These are phyloP conservation scores for Daldinia vernicosa DNA, from an alignment of 495 filamentous ascomycete genomes.

Conservation along the genomic window DNA sequence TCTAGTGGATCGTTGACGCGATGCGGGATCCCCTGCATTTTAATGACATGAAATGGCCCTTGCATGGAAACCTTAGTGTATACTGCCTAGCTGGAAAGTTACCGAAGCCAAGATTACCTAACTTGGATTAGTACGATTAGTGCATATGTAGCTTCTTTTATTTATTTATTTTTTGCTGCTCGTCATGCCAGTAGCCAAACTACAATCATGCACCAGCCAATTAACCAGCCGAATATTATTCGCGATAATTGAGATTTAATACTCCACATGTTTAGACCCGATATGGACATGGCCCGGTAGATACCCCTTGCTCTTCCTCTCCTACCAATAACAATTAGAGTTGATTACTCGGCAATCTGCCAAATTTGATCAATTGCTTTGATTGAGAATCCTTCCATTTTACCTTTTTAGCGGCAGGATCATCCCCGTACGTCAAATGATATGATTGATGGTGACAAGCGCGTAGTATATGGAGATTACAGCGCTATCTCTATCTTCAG, in stretches of 20 bases:
- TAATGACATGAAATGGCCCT: conserved; percentile 30
- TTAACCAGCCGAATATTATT: conserved; percentile 27
- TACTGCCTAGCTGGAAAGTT: conserved; percentile 18
- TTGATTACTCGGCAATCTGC: conserved; percentile 40
- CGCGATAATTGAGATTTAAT: conserved; percentile 16
- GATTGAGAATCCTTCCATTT: conserved; percentile 33
- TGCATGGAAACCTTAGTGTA: conserved; percentile 36
- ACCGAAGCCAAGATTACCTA: conserved; percentile 19
- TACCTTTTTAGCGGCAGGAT: conserved; percentile 20
- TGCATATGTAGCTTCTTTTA: background rate
- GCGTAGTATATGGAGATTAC: conserved; percentile 17
- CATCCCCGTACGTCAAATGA: conserved; percentile 19
- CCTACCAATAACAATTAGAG: conserved; percentile 30
- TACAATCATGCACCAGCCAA: conserved; percentile 5
- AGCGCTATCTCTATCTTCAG: conserved; percentile 12
- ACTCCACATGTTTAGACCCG: conserved; percentile 32
- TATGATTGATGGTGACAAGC: conserved; percentile 19
- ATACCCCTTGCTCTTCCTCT: conserved; percentile 23
- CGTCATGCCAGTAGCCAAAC: conserved; percentile 17
- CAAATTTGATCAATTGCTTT: conserved; percentile 39
- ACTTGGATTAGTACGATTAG: background rate
- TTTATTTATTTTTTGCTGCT: conserved; percentile 15
- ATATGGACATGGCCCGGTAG: conserved; percentile 29
- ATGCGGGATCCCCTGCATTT: conserved; percentile 40
- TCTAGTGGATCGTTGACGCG: conserved; percentile 36